Conservation (phyloP, 345 rosid genomes). For the Microcos paniculata region DNA sequence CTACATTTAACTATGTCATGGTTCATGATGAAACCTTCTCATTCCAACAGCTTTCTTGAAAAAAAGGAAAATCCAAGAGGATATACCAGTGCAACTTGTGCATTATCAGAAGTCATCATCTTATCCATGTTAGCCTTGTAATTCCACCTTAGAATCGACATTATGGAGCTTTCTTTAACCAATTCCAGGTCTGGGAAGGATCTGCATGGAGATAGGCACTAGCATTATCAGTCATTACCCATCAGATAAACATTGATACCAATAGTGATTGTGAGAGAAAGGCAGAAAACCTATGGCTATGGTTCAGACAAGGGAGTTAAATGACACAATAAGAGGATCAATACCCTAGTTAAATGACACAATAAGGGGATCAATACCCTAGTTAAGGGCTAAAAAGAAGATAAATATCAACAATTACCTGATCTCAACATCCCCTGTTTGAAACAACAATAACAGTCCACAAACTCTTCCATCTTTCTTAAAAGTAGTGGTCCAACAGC, state of each 20-base stretch:
- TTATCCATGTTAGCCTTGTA: slow-evolving; percentile 54
- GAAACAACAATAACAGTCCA: slow-evolving; percentile 45
- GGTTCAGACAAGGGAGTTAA: neutral
- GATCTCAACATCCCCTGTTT: slow-evolving; percentile 49
- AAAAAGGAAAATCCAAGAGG: slow-evolving; percentile 9
- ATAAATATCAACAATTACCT: slow-evolving; percentile 26
- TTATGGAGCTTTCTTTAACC: slow-evolving; percentile 45
- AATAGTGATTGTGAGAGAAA: neutral
- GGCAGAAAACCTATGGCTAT: neutral
- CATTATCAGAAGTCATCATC: slow-evolving; percentile 40
- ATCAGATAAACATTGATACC: slow-evolving; percentile 1
- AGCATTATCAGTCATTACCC: slow-evolving; percentile 14
- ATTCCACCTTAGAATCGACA: slow-evolving; percentile 55
- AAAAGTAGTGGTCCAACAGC: slow-evolving; percentile 51
- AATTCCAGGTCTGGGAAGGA: slow-evolving; percentile 51
- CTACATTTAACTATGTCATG: neutral
- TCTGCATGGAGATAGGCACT: slow-evolving; percentile 26
- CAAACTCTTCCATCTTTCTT: slow-evolving; percentile 38
- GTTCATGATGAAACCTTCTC: neutral
- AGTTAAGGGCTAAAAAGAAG: neutral
- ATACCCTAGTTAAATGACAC: neutral
- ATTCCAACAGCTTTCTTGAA: neutral
- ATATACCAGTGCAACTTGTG: slow-evolving; percentile 40
- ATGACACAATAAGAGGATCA: slow-evolving; percentile 1
- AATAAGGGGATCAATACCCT: slow-evolving; percentile 6